Conservation (phyloP, 1,284 basidiomycete species). For the Ganoderma lucidum region DNA sequence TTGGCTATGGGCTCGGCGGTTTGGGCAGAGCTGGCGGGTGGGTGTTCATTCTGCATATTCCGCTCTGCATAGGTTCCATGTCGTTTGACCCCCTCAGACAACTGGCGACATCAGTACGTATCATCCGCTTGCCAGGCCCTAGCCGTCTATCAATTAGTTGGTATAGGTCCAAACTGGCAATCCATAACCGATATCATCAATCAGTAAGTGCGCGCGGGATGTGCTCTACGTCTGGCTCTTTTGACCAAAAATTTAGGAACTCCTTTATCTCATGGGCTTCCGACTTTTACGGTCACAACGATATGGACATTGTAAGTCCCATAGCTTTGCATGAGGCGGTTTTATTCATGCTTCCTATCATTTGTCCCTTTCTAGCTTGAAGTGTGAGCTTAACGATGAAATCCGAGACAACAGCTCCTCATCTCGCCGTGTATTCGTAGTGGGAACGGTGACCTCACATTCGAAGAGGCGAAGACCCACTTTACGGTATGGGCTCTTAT, state of each 20-base stretch:
- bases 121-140: neutral
- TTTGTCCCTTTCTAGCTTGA: constrained; percentile 48
- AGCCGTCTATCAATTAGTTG: neutral
- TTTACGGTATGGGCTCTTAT: constrained; percentile 73
- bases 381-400: constrained; percentile 47
- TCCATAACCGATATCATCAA: constrained; percentile 53
- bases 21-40: constrained; percentile 56
- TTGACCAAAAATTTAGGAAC: constrained; percentile 35
- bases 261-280: constrained; percentile 57
- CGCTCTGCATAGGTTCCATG: neutral
- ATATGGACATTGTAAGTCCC: constrained; percentile 62
- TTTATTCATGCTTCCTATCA: neutral
- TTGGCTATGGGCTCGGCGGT: constrained; percentile 49
- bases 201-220: constrained; percentile 37
- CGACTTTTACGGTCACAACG: constrained; percentile 69
- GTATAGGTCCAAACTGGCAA: constrained; percentile 42
- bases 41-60: constrained; percentile 20
- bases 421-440: constrained; percentile 38
- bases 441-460: constrained; percentile 63
- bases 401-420: neutral
- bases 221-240: neutral
- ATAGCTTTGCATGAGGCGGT: too few species aligned
- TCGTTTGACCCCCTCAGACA: constrained; percentile 28
- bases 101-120: constrained; percentile 44
- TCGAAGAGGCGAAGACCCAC: constrained; percentile 67